Conservation (phyloP, 2,329 filamentous ascomycete species). For the Ceratocystis eucalypticola region DNA sequence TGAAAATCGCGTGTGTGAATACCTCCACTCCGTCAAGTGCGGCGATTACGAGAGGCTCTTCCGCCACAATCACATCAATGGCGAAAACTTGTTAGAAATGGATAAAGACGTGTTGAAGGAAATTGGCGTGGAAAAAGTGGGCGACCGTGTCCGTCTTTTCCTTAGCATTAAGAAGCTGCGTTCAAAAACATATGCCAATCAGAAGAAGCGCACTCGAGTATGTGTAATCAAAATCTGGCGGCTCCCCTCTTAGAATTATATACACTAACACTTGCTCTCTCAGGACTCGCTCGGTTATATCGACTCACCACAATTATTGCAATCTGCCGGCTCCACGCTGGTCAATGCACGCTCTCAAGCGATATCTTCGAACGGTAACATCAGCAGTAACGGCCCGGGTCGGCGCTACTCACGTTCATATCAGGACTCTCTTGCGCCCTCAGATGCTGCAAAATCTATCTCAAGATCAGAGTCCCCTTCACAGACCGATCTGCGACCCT, state of each 20-base stretch:
- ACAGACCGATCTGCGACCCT: constrained; percentile 36
- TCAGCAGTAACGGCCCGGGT: constrained; percentile 26
- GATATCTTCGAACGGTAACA: neutral
- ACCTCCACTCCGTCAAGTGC: constrained; percentile 81
- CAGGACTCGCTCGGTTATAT: constrained; percentile 76
- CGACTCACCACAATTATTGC: constrained; percentile 52
- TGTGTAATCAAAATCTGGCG: constrained; percentile 24
- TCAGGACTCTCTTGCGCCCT: constrained; percentile 33
- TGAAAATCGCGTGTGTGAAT: constrained; percentile 82
- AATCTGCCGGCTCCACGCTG: constrained; percentile 48
- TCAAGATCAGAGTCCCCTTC: constrained; percentile 61
- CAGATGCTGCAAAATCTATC: constrained; percentile 34
- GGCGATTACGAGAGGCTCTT: constrained; percentile 88
- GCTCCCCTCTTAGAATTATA: neutral
- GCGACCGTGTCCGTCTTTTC: constrained; percentile 84
- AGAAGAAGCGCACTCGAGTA: constrained; percentile 77
- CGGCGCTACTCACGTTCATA: constrained; percentile 53
- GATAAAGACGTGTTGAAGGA: constrained; percentile 94
- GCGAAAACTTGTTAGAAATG: constrained; percentile 91
- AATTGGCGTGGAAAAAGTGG: constrained; percentile 96
- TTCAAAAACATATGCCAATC: constrained; percentile 61
- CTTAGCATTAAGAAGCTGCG: constrained; percentile 72
- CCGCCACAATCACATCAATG: constrained; percentile 87
- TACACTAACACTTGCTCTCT: neutral
- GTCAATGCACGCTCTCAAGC: constrained; percentile 39